Percentiles rank a stretch among this genome's conserved stretches.
These are phyloP conservation scores for Thermoascus crustaceus DNA, from an alignment of 2,329 filamentous ascomycete genomes.

Conservation along the genomic window DNA sequence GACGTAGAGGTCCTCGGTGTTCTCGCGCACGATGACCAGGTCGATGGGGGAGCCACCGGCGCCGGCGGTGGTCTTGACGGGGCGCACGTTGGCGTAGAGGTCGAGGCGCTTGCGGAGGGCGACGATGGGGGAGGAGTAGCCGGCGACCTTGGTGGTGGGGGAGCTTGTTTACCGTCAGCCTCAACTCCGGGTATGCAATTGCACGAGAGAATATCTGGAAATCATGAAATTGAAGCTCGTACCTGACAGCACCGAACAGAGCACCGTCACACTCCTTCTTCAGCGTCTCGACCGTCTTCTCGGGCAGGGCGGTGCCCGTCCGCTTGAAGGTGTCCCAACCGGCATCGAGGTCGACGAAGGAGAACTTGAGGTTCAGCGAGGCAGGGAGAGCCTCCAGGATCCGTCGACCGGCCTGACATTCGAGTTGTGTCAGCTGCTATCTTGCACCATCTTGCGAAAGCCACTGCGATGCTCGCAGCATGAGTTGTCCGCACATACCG, in stretches of 20 bases:
- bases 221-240: slow-evolving; percentile 8
- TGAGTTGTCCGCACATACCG: slow-evolving; percentile 45
- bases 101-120: slow-evolving; percentile 90
- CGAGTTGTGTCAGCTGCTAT: slow-evolving; percentile 1
- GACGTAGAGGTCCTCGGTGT: slow-evolving; percentile 97
- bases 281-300: slow-evolving; percentile 82
- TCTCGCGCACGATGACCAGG: slow-evolving; percentile 96
- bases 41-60: slow-evolving; percentile 59
- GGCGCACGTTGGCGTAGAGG: slow-evolving; percentile 94
- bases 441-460: slow-evolving; percentile 1
- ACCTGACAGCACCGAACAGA: slow-evolving; percentile 87
- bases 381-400: slow-evolving; percentile 85
- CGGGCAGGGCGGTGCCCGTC: slow-evolving; percentile 79
- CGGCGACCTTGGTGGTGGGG: slow-evolving; percentile 78
- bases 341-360: slow-evolving; percentile 85
- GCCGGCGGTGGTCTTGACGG: slow-evolving; percentile 71
- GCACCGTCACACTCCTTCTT: slow-evolving; percentile 90
- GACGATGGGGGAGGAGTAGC: slow-evolving; percentile 95
- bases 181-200: too few relatives aligned
- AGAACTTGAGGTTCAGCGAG: slow-evolving; percentile 89
- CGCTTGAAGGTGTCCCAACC: slow-evolving; percentile 90
- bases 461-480: slow-evolving; percentile 2
- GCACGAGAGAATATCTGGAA: too few relatives aligned
- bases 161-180: slow-evolving; percentile 55
- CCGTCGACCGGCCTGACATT: slow-evolving; percentile 60